phyloP scores from a whole-genome alignment of 192 early-diverging fungal species.

The Chytriomyces sp. region DNA sequence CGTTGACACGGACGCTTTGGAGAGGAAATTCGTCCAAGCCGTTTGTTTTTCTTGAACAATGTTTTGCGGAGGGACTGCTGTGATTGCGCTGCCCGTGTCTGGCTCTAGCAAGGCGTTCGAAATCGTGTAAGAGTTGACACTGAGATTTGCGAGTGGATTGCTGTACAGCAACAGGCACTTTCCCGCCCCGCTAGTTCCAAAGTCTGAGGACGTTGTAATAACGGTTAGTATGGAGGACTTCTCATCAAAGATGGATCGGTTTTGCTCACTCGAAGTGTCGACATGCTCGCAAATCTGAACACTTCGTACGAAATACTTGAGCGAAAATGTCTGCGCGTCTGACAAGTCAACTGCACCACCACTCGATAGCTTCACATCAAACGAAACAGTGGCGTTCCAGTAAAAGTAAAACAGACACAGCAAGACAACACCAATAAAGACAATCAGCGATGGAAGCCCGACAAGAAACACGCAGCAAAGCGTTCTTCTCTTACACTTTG shows the following conservation, averaged over 20 bases:
- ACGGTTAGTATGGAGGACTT: neutral
- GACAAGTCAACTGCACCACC: neutral
- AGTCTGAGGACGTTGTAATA: neutral
- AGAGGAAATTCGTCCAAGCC: constrained; percentile 18
- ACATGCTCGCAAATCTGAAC: constrained; percentile 6
- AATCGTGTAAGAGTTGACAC: neutral
- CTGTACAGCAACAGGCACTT: neutral
- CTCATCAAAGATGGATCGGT: neutral
- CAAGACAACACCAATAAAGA: neutral
- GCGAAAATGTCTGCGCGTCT: neutral
- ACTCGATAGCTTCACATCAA: neutral
- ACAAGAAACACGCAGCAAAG: neutral
- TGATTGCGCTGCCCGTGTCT: neutral
- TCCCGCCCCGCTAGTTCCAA: neutral
- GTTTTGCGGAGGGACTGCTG: neutral
- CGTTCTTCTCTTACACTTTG: neutral
- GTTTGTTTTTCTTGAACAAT: neutral
- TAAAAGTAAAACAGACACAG: constrained; percentile 6
- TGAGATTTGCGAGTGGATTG: neutral
- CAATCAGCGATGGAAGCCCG: neutral
- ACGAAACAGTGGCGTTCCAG: neutral
- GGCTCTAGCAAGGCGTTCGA: neutral
- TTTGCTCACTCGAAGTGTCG: constrained; percentile 9
- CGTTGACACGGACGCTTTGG: neutral
- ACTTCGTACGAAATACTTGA: constrained; percentile 1